phyloP scores from a whole-genome alignment of 2,329 filamentous ascomycete genomes.

The Colletotrichum orchidophilum region DNA sequence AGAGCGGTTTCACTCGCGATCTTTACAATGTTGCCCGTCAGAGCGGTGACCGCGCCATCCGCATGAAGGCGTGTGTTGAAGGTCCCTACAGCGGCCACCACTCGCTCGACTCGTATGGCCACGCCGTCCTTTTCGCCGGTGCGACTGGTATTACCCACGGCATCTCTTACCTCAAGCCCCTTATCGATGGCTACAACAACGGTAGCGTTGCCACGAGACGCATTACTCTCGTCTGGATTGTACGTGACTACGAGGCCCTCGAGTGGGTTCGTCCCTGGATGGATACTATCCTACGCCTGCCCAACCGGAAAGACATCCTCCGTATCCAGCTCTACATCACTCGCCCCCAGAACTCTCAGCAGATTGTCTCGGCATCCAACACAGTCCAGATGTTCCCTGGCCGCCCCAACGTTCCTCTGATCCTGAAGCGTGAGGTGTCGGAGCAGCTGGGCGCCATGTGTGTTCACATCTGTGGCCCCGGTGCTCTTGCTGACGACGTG shows the following conservation, averaged over 20 bases:
- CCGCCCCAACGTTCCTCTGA: constrained; percentile 80
- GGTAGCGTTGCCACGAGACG: constrained; percentile 82
- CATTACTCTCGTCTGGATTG: constrained; percentile 89
- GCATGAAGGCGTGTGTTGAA: constrained; percentile 80
- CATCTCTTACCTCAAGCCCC: constrained; percentile 84
- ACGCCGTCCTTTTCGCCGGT: constrained; percentile 88
- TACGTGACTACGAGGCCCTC: constrained; percentile 87
- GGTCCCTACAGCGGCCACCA: constrained; percentile 90
- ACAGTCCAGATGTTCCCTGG: constrained; percentile 94
- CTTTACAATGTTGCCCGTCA: constrained; percentile 76
- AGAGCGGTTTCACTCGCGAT: constrained; percentile 86
- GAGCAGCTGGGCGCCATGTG: constrained; percentile 89
- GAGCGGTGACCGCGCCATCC: constrained; percentile 62
- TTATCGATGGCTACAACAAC: constrained; percentile 74
- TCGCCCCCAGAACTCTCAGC: constrained; percentile 82
- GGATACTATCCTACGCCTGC: constrained; percentile 78
- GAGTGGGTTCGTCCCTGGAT: constrained; percentile 95
- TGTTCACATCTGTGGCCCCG: constrained; percentile 83
- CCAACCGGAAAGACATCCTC: constrained; percentile 82
- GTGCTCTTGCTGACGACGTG: constrained; percentile 79
- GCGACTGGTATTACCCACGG: constrained; percentile 97
- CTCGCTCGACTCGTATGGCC: constrained; percentile 90
- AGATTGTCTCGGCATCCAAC: constrained; percentile 78
- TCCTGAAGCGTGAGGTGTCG: constrained; percentile 84
- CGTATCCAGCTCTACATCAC: constrained; percentile 92